phyloP scores from a whole-genome alignment of 1,284 basidiomycete genomes.

The Trichosporon asahii region DNA sequence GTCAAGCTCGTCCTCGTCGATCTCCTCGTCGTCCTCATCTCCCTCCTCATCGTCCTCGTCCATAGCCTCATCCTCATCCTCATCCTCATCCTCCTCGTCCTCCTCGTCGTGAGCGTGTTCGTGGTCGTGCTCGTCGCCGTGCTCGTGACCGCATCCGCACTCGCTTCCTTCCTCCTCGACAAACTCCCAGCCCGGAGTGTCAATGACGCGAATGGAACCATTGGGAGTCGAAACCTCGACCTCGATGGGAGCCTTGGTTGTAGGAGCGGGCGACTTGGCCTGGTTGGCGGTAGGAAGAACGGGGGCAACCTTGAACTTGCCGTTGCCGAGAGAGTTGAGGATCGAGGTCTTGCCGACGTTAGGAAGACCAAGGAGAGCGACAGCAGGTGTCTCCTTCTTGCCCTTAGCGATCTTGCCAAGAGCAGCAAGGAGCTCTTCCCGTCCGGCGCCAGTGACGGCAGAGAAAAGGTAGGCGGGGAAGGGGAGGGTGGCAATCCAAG shows the following conservation, averaged over 20 bases:
- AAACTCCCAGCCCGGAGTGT: constrained; percentile 79
- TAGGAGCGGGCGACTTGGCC: constrained; percentile 59
- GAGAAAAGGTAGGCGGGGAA: constrained; percentile 71
- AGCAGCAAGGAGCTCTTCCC: constrained; percentile 29
- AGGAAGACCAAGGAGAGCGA: constrained; percentile 57
- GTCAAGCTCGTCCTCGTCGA: constrained; percentile 41
- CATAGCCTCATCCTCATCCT: constrained; percentile 41
- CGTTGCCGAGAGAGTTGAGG: constrained; percentile 66
- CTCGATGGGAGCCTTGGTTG: constrained; percentile 67
- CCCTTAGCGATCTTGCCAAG: constrained; percentile 32
- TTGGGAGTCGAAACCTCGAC: constrained; percentile 55
- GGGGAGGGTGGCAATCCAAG: constrained; percentile 71
- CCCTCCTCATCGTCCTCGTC: constrained; percentile 30
- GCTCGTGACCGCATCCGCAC: background rate
- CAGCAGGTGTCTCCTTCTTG: constrained; percentile 47
- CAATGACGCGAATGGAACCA: constrained; percentile 63
- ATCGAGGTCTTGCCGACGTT: constrained; percentile 78
- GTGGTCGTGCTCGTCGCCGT: constrained; percentile 28
- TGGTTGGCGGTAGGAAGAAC: constrained; percentile 61
- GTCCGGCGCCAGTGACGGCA: constrained; percentile 31
- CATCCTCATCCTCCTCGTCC: constrained; percentile 46
- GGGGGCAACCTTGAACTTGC: constrained; percentile 47
- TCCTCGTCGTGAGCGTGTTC: constrained; percentile 28
- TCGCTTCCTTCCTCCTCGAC: constrained; percentile 38
- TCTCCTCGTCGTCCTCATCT: constrained; percentile 8